Evolutionary conservation across 116 monocot species (phyloP).

Genomic region (Papilionanthe hybrid): DNA sequence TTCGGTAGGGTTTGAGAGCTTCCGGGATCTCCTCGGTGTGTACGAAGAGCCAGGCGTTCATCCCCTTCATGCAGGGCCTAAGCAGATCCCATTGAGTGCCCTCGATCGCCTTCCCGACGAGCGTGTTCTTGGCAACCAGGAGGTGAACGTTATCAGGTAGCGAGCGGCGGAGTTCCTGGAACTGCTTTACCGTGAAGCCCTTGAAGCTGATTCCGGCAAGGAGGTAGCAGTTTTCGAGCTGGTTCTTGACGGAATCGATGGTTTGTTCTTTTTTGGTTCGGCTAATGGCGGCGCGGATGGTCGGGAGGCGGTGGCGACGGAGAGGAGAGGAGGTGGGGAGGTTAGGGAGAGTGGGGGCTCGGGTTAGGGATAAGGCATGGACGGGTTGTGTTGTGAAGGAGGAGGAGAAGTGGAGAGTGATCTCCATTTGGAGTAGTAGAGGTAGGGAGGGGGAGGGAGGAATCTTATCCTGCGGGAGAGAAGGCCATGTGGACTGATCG

Average conservation of each 20-base stretch:
- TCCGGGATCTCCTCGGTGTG: slow-evolving; percentile 52
- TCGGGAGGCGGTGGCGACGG: slow-evolving; percentile 3
- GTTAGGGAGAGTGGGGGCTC: not conserved
- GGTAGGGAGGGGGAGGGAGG: not conserved
- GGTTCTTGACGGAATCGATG: slow-evolving; percentile 22
- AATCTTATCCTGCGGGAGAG: not conserved
- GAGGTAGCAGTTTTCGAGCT: slow-evolving; percentile 54
- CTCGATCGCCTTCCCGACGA: slow-evolving; percentile 49
- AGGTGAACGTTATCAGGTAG: slow-evolving; percentile 39
- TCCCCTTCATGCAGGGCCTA: slow-evolving; percentile 45
- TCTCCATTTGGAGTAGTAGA: slow-evolving; percentile 12
- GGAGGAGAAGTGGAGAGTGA: slow-evolving; percentile 1
- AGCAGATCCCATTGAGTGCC: slow-evolving; percentile 47
- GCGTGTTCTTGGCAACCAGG: slow-evolving; percentile 58
- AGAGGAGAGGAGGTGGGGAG: slow-evolving; percentile 2
- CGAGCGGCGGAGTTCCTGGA: slow-evolving; percentile 54
- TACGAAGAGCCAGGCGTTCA: slow-evolving; percentile 71
- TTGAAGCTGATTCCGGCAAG: slow-evolving; percentile 58
- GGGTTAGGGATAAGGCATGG: slow-evolving; percentile 12
- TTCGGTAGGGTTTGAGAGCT: slow-evolving; percentile 46
- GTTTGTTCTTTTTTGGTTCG: slow-evolving; percentile 33
- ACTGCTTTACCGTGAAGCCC: slow-evolving; percentile 54
- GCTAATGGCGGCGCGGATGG: slow-evolving; percentile 44
- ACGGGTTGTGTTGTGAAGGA: not conserved
- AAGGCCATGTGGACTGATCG: too few relatives aligned